Evolutionary conservation across 177 flowering plant genomes (phyloP), one percentile per base, ranked within the genome.

Genomic region (Telopea speciosissima): DNA sequence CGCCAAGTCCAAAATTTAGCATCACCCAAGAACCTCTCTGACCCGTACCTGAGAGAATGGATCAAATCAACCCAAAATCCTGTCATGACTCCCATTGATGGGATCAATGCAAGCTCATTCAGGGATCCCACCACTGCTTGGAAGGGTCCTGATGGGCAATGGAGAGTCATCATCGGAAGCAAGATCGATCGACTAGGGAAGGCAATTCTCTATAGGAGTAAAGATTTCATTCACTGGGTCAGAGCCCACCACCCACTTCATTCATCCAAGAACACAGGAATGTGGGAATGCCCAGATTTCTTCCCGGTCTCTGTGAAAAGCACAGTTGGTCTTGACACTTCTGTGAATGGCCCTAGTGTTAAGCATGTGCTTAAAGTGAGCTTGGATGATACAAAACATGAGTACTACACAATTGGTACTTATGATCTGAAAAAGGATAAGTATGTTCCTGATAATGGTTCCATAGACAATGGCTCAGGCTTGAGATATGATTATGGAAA

Each of bases 231-330:
- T 22, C 64, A 65, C 3, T 83, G 86, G 86, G 69, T 24, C 7
- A 67, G 70, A 31, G 61, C 78, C 3, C 40, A 73, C 25, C 79
- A 79, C 26, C 83, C 85, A 0, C 69, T 83, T 5, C 79, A 80
- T 66, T 80, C 80, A 8, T 70, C 76, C 5, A 56, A 61, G 1
- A 40, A 72, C 63, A 80, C 76, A 0, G 86, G 86, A 31, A 75
- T 81, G 78, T 81, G 82, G 86, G 84, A 83, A 44, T 83, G 86
- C 71, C 83, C 85, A 0, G 83, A 83, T 67, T 83, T 83, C 56
- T 83, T 62, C 70, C 85, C 85, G 0, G 85, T 83, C 8, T 73
- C 68, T n/a, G 56, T 66, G 23, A 70, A 54, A 1, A 33, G 73
- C 19, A 19, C 49, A 4, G 22, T 62, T 22, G 86, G 83, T 1